Evolutionary conservation across 2,329 filamentous ascomycete species (phyloP).

Genomic region (Exophiala spinifera): DNA sequence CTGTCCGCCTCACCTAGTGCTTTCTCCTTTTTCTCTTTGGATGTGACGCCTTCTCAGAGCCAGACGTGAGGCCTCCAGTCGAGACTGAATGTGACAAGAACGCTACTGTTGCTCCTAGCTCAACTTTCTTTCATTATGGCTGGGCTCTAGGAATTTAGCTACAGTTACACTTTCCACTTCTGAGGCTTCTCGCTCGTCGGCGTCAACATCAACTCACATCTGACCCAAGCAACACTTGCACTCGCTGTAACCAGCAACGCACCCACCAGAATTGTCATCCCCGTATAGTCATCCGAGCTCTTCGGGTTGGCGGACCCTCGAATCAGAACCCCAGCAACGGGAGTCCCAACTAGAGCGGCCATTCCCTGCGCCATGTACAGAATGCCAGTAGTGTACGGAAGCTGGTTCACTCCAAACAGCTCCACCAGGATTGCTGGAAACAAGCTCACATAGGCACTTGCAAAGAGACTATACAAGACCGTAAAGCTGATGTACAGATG

Average conservation of each 20-base stretch:
- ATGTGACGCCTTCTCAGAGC: too few species aligned
- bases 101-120: too few species aligned
- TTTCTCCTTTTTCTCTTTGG: too few species aligned
- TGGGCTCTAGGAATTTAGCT: background rate
- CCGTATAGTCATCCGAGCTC: slow-evolving; percentile 28
- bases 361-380: slow-evolving; percentile 38
- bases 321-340: slow-evolving; percentile 31
- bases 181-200: background rate
- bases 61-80: too few species aligned
- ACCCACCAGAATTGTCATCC: slow-evolving; percentile 30
- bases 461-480: slow-evolving; percentile 36
- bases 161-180: background rate
- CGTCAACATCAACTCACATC: slow-evolving; percentile 25
- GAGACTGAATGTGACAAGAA: too few species aligned
- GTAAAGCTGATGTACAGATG: slow-evolving; percentile 28
- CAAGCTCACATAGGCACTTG: slow-evolving; percentile 38
- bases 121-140: too few species aligned
- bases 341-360: slow-evolving; percentile 37
- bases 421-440: slow-evolving; percentile 40
- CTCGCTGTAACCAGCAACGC: slow-evolving; percentile 31
- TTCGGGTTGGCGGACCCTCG: slow-evolving; percentile 6
- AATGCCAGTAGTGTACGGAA: slow-evolving; percentile 36
- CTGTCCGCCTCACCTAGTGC: too few species aligned
- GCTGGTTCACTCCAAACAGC: slow-evolving; percentile 37
- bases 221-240: slow-evolving; percentile 30